phyloP scores from a whole-genome alignment of 495 filamentous ascomycete genomes.

The Evernia prunastri region DNA sequence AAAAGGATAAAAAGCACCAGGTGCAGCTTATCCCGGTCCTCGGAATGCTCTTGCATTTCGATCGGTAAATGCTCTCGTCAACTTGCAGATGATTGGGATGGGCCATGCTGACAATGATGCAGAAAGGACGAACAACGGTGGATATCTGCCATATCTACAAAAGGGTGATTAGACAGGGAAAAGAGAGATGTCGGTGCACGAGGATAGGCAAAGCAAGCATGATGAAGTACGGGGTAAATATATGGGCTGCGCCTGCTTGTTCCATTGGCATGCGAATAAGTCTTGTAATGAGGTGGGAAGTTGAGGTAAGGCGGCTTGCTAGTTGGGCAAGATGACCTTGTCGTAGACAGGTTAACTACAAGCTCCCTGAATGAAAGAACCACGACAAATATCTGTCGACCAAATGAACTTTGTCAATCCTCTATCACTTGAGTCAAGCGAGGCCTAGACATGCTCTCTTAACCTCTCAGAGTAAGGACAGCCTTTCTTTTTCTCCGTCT shows the following conservation, averaged over 20 bases:
- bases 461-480: no score
- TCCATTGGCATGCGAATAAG: not conserved
- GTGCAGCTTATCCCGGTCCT: constrained; percentile 87
- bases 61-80: constrained; percentile 55
- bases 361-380: no score
- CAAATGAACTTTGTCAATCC: no score
- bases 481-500: no score
- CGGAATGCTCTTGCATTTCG: constrained; percentile 85
- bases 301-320: not conserved
- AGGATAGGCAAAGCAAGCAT: not conserved
- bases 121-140: constrained; percentile 85
- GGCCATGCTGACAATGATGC: constrained; percentile 16
- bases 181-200: not conserved
- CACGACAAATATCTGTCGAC: no score
- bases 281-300: not conserved
- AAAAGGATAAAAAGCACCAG: constrained; percentile 85
- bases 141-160: constrained; percentile 68
- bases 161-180: constrained; percentile 23
- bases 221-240: not conserved
- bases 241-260: not conserved
- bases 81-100: not conserved
- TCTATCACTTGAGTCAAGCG: no score
- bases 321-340: no score
- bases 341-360: no score
- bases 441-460: no score